phyloP scores from a whole-genome alignment of 163 green algal species.

The Coccomyxa subellipsoidea region DNA sequence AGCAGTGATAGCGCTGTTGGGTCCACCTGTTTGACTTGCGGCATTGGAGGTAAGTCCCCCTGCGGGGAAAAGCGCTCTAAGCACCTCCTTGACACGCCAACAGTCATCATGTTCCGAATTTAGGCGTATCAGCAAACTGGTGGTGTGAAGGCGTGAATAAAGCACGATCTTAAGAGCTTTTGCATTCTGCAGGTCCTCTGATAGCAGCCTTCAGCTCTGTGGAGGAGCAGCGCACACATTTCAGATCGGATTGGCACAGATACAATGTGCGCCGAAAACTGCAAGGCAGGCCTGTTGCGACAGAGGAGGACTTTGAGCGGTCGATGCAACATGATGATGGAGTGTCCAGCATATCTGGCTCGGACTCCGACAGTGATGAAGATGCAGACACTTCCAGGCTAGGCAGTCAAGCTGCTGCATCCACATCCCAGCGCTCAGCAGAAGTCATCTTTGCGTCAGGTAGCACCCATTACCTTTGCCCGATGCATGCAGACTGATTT shows the following conservation, averaged over 20 bases:
- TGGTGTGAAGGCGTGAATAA: not conserved
- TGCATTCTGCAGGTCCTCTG: not conserved
- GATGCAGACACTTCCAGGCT: constrained; percentile 28
- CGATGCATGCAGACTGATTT: not conserved
- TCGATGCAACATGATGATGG: constrained; percentile 48
- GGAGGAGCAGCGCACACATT: constrained; percentile 75
- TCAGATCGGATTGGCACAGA: constrained; percentile 83
- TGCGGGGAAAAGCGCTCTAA: too few relatives aligned
- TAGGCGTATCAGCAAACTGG: too few relatives aligned
- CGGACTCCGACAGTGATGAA: constrained; percentile 50
- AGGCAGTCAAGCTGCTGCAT: constrained; percentile 17
- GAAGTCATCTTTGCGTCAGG: not conserved
- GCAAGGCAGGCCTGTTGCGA: constrained; percentile 42
- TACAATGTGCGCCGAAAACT: constrained; percentile 74
- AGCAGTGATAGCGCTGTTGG: not conserved
- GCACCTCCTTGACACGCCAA: too few relatives aligned
- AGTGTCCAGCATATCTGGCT: constrained; percentile 72
- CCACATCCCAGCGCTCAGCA: not conserved
- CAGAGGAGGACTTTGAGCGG: constrained; percentile 62
- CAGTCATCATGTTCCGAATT: too few relatives aligned
- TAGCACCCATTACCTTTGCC: not conserved
- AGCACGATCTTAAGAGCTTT: constrained; percentile 27
- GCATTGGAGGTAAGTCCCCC: not conserved
- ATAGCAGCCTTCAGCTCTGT: constrained; percentile 12
- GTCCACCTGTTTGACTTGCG: not conserved